Conservation (phyloP, 129 eudicot species). For the Logfia minima region DNA sequence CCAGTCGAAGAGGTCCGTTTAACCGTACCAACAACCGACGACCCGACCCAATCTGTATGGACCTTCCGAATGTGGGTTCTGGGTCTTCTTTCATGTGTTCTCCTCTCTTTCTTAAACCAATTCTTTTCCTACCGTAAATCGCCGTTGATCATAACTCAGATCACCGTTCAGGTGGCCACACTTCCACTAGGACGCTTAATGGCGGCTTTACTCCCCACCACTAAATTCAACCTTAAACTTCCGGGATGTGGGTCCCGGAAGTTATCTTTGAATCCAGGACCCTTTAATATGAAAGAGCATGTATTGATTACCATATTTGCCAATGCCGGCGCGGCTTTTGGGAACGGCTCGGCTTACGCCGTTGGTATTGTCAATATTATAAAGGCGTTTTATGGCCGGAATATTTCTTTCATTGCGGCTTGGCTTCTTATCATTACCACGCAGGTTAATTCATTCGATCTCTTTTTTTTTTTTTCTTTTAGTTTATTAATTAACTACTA, state of each 20-base stretch:
- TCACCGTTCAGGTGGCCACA: slow-evolving; percentile 72
- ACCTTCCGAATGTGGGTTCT: slow-evolving; percentile 88
- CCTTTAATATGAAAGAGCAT: slow-evolving; percentile 90
- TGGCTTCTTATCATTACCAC: slow-evolving; percentile 85
- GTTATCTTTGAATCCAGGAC: slow-evolving; percentile 80
- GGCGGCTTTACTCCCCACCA: slow-evolving; percentile 58
- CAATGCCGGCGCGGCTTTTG: slow-evolving; percentile 80
- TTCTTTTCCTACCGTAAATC: slow-evolving; percentile 65
- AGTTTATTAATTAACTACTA: too few species aligned
- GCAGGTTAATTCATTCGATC: slow-evolving; percentile 39
- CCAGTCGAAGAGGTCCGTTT: slow-evolving; percentile 75
- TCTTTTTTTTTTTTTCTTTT: too few species aligned
- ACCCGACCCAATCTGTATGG: slow-evolving; percentile 73
- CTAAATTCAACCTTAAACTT: slow-evolving; percentile 28
- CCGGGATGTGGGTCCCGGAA: slow-evolving; percentile 44
- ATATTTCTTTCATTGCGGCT: slow-evolving; percentile 53
- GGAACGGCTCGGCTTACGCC: slow-evolving; percentile 78
- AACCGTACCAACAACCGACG: slow-evolving; percentile 71
- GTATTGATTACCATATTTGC: slow-evolving; percentile 78
- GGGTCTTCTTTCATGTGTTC: slow-evolving; percentile 56
- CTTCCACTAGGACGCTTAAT: slow-evolving; percentile 71
- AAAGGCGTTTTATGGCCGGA: slow-evolving; percentile 53
- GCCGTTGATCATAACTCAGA: slow-evolving; percentile 54
- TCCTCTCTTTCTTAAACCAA: slow-evolving; percentile 66
- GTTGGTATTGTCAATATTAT: slow-evolving; percentile 73